These are phyloP conservation scores for Hanseniaspora valbyensis DNA, from an alignment of 805 yeast genomes.

Conservation along the genomic window DNA sequence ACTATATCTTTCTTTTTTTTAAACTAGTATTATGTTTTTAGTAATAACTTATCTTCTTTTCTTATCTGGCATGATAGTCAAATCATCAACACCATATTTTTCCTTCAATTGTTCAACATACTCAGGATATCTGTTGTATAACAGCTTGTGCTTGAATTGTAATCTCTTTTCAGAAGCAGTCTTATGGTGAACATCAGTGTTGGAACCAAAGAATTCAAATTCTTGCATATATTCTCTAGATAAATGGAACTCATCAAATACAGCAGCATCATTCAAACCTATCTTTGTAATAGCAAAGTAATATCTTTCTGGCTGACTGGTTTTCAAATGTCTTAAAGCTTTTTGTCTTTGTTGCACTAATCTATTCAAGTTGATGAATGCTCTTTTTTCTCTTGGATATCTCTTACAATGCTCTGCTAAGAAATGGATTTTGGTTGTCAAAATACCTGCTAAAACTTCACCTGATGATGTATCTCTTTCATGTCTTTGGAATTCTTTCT, in stretches of 20 bases:
- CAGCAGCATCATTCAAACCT: constrained; percentile 73
- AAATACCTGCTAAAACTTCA: constrained; percentile 89
- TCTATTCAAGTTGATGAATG: constrained; percentile 63
- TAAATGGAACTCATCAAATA: constrained; percentile 70
- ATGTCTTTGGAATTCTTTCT: constrained; percentile 65
- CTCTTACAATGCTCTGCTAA: constrained; percentile 62
- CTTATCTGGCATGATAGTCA: constrained; percentile 19
- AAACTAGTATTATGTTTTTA: neutral
- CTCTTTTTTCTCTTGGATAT: constrained; percentile 60
- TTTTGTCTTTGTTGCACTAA: constrained; percentile 83
- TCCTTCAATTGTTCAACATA: constrained; percentile 33
- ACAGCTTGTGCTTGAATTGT: constrained; percentile 9
- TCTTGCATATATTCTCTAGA: constrained; percentile 69
- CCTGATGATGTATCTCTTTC: constrained; percentile 92
- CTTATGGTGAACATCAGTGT: constrained; percentile 39
- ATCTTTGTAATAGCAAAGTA: constrained; percentile 76
- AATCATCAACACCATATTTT: constrained; percentile 33
- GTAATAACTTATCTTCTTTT: neutral
- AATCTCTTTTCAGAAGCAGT: constrained; percentile 36
- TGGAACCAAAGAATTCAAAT: constrained; percentile 55
- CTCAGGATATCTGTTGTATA: constrained; percentile 12
- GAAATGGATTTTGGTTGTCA: constrained; percentile 69
- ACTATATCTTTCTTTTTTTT: neutral
- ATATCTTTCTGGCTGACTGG: constrained; percentile 68
- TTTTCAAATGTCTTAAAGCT: constrained; percentile 69